These are phyloP conservation scores for Coemansia sp. DNA, from an alignment of 192 early-diverging fungal species.

Conservation along the genomic window DNA sequence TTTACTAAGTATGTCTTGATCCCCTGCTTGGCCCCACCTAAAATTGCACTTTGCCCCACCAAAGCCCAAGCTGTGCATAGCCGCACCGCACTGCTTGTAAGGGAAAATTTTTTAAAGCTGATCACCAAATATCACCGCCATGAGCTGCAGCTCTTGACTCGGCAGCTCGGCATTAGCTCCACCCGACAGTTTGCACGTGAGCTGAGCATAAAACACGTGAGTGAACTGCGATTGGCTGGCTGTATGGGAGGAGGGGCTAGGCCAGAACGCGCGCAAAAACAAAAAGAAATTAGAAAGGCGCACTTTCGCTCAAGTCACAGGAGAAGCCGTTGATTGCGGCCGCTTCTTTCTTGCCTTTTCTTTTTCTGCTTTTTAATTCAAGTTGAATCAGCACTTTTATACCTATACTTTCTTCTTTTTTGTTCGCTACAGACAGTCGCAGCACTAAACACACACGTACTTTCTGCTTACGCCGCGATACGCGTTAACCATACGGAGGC, in stretches of 20 bases:
- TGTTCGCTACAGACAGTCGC: background rate
- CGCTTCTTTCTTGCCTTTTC: background rate
- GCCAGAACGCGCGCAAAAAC: background rate
- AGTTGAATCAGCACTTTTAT: background rate
- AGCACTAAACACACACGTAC: background rate
- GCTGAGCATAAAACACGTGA: background rate
- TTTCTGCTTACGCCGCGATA: background rate
- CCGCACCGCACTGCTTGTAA: background rate
- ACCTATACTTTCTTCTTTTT: background rate
- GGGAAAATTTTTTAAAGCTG: conserved; percentile 13
- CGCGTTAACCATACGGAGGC: background rate
- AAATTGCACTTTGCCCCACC: background rate
- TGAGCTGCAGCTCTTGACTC: conserved; percentile 2
- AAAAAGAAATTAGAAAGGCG: background rate
- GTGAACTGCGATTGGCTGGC: background rate
- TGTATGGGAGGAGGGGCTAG: conserved; percentile 7
- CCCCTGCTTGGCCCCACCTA: conserved; percentile 1
- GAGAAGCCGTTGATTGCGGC: background rate
- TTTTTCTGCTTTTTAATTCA: conserved; percentile 5
- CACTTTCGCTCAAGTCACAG: background rate
- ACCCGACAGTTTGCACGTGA: conserved; percentile 27
- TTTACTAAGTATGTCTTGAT: conserved; percentile 2
- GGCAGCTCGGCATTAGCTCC: background rate
- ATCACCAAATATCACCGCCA: conserved; percentile 11
- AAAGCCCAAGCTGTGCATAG: background rate